A percentile compares a stretch with the other conserved stretches of the same genome.
These are phyloP conservation scores for Hericium coralloides DNA, from an alignment of 768 basidiomycete genomes.

Conservation along the genomic window DNA sequence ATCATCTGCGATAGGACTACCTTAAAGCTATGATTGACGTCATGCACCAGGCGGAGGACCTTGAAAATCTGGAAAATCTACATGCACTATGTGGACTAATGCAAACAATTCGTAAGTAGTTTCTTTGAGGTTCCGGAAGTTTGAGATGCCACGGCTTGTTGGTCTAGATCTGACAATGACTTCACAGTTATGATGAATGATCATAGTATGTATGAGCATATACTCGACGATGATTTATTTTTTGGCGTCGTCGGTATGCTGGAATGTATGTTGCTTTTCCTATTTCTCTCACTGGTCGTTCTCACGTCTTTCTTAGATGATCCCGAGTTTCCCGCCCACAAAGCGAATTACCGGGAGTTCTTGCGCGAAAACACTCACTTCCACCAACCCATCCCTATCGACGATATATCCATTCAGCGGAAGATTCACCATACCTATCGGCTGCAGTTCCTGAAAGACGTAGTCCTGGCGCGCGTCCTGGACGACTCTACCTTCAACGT, in stretches of 20 bases:
- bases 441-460: conserved; percentile 95
- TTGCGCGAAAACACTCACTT: conserved; percentile 76
- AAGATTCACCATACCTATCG: conserved; percentile 98
- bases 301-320: conserved; percentile 52
- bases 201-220: conserved; percentile 88
- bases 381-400: conserved; percentile 82
- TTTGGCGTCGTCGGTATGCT: conserved; percentile 92
- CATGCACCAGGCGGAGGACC: conserved; percentile 82
- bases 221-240: conserved; percentile 88
- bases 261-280: conserved; percentile 69
- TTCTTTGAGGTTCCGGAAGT: not conserved
- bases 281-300: conserved; percentile 5
- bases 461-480: conserved; percentile 88
- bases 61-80: conserved; percentile 84
- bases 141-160: not conserved
- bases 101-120: conserved; percentile 81
- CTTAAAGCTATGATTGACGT: conserved; percentile 81
- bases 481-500: conserved; percentile 98
- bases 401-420: conserved; percentile 61
- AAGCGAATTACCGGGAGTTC: conserved; percentile 95
- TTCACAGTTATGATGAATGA: conserved; percentile 86
- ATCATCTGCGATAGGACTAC: conserved; percentile 53
- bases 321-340: conserved; percentile 92
- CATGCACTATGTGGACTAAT: conserved; percentile 88
- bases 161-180: not conserved